Evolutionary conservation across 1,284 basidiomycete genomes (phyloP).

Genomic region (Flammula alnicola): DNA sequence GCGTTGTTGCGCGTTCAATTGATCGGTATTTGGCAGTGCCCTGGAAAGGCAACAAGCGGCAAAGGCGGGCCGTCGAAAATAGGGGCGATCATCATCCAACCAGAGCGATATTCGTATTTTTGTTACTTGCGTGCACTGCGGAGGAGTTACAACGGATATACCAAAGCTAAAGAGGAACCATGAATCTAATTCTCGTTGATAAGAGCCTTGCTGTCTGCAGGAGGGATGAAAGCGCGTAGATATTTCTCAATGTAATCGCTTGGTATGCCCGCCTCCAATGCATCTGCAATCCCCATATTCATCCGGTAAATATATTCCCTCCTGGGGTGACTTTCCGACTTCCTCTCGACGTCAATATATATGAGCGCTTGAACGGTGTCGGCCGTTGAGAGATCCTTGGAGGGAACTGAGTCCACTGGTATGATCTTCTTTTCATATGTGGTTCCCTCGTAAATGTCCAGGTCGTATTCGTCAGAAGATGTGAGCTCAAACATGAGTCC

Average conservation of each 20-base stretch:
- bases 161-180: slow-evolving; percentile 1
- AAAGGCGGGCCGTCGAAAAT: slow-evolving; percentile 3
- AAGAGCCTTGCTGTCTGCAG: slow-evolving; percentile 14
- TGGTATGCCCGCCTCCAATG: slow-evolving; percentile 40
- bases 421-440: slow-evolving; percentile 26
- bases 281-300: slow-evolving; percentile 47
- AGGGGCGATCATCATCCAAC: neutral
- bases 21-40: slow-evolving; percentile 33
- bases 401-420: slow-evolving; percentile 21
- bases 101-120: too few species aligned
- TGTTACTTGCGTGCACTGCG: neutral
- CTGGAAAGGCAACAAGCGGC: slow-evolving; percentile 2
- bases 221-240: slow-evolving; percentile 44
- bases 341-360: slow-evolving; percentile 42
- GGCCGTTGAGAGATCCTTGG: slow-evolving; percentile 6
- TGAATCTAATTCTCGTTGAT: slow-evolving; percentile 6
- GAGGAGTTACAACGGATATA: neutral
- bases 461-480: slow-evolving; percentile 30
- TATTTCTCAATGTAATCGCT: slow-evolving; percentile 46
- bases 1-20: slow-evolving; percentile 41
- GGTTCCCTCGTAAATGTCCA: slow-evolving; percentile 29
- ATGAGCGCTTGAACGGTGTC: slow-evolving; percentile 35
- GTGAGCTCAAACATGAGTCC: slow-evolving; percentile 47
- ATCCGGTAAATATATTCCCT: slow-evolving; percentile 48
- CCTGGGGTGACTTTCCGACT: slow-evolving; percentile 34